A percentile compares a stretch with the other conserved stretches of the same genome.
Conservation (phyloP, 768 basidiomycete genomes). For the Grammothele lineata region DNA sequence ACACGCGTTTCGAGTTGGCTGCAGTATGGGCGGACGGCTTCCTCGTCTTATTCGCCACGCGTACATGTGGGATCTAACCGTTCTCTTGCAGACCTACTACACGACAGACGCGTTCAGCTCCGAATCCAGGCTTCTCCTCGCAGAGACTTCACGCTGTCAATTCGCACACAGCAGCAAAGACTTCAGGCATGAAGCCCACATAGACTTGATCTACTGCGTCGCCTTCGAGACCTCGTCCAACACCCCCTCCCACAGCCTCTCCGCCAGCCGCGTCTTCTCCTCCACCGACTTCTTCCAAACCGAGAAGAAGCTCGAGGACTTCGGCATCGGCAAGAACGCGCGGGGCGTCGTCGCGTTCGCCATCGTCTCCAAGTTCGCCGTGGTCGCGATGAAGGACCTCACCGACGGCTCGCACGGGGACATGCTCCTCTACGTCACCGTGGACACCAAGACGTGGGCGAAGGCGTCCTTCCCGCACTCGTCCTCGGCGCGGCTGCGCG, state of each 20-base stretch:
- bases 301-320: slow-evolving; percentile 67
- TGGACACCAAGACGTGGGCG: slow-evolving; percentile 82
- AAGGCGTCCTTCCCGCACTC: slow-evolving; percentile 92
- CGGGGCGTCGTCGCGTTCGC: slow-evolving; percentile 91
- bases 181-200: slow-evolving; percentile 73
- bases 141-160: slow-evolving; percentile 73
- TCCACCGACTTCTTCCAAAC: slow-evolving; percentile 79
- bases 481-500: slow-evolving; percentile 68
- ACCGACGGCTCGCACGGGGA: slow-evolving; percentile 52
- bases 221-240: slow-evolving; percentile 65
- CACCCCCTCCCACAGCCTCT: slow-evolving; percentile 40
- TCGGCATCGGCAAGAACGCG: slow-evolving; percentile 82
- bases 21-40: too few relatives aligned
- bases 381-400: slow-evolving; percentile 82
- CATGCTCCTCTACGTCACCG: slow-evolving; percentile 82
- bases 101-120: slow-evolving; percentile 80
- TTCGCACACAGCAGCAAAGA: slow-evolving; percentile 87
- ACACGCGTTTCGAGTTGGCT: too few relatives aligned
- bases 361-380: slow-evolving; percentile 87
- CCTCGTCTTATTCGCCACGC: too few relatives aligned
- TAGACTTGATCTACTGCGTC: slow-evolving; percentile 84
- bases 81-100: slow-evolving; percentile 70
- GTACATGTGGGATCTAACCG: background rate
- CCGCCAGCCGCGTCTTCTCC: slow-evolving; percentile 72
- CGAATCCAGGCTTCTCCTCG: slow-evolving; percentile 52